Percentiles rank a stretch among this genome's conserved stretches.
Evolutionary conservation across 2,329 filamentous ascomycete genomes (phyloP).

Genomic region (Epichloe typhina): DNA sequence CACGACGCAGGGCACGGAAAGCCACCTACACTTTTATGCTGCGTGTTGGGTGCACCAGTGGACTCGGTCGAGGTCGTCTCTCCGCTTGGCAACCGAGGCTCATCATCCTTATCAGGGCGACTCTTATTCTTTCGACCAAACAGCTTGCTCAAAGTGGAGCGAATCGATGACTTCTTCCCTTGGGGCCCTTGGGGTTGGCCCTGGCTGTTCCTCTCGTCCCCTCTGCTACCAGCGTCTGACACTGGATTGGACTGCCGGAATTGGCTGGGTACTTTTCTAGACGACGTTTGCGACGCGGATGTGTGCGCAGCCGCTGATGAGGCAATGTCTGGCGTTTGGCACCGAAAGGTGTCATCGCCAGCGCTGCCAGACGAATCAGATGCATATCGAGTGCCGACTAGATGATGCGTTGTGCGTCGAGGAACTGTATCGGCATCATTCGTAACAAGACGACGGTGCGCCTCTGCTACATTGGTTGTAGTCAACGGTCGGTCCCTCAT

Average conservation of each 20-base stretch:
- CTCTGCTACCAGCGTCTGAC: conserved; percentile 7
- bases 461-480: conserved; percentile 15
- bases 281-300: background rate
- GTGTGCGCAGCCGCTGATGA: background rate
- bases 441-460: background rate
- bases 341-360: background rate
- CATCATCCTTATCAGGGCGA: conserved; percentile 8
- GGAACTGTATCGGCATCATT: background rate
- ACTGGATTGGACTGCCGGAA: conserved; percentile 6
- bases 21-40: conserved; percentile 37
- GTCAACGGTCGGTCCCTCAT: conserved; percentile 30
- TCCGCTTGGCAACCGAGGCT: background rate
- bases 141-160: conserved; percentile 40
- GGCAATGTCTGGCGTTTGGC: background rate
- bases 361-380: background rate
- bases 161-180: conserved; percentile 45
- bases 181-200: conserved; percentile 33
- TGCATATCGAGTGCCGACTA: background rate
- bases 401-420: background rate
- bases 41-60: background rate
- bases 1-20: background rate
- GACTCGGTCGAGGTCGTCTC: background rate
- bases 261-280: background rate
- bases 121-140: conserved; percentile 45
- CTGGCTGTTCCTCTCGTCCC: conserved; percentile 6